Percentiles rank a stretch among this genome's conserved stretches.
Conservation (phyloP, 106 monocot species). For the Dendrobium huoshanense region DNA sequence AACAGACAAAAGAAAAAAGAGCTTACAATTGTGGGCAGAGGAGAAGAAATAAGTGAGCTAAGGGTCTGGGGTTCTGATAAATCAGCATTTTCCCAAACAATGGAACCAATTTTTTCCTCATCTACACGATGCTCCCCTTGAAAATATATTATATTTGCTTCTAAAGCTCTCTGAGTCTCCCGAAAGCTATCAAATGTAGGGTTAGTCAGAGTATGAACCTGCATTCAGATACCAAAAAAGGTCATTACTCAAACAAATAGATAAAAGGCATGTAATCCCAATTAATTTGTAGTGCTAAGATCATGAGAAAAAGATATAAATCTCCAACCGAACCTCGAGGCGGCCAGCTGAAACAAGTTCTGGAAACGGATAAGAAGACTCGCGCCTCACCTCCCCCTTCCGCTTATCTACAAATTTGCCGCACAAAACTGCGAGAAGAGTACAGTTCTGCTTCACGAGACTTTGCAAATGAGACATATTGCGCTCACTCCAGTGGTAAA, state of each 20-base stretch:
- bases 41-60: conserved; percentile 49
- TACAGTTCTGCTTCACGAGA: conserved; percentile 45
- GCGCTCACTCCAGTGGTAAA: conserved; percentile 1
- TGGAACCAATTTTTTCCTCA: conserved; percentile 59
- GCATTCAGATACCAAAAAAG: conserved; percentile 16
- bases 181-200: conserved; percentile 60
- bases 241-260: background rate
- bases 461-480: conserved; percentile 47
- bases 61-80: conserved; percentile 52
- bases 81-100: conserved; percentile 51
- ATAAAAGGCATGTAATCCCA: background rate
- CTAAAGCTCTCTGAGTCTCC: conserved; percentile 36
- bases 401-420: conserved; percentile 32
- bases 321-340: conserved; percentile 48
- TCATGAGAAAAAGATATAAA: background rate
- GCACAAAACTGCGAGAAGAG: conserved; percentile 68
- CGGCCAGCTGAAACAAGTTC: conserved; percentile 72
- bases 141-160: conserved; percentile 69
- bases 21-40: conserved; percentile 82
- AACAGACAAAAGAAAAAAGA: background rate
- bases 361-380: conserved; percentile 46
- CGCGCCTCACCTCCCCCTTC: conserved; percentile 14
- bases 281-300: background rate
- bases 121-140: conserved; percentile 65
- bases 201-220: conserved; percentile 80